Evolutionary conservation across 2,329 filamentous ascomycete genomes (phyloP), one percentile per base, ranked within the genome.

Genomic region (Pleoardoris graminearum): DNA sequence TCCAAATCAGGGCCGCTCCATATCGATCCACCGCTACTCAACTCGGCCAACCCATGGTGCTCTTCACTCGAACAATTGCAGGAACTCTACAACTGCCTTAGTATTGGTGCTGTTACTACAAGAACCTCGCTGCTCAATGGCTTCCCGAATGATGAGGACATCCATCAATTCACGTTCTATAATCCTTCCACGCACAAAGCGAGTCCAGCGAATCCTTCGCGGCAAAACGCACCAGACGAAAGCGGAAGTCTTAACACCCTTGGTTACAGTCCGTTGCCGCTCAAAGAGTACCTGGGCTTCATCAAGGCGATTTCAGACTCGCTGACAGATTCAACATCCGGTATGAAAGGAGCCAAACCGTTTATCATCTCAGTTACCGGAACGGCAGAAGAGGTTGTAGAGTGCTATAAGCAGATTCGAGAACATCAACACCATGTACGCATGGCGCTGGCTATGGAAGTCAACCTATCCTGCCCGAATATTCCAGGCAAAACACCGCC

Each of bases 401-500:
- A 73, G 50, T 86, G 84, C 72, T 87, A 88, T 65, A 55, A 59
- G 0, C 71, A 75, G 12, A 80, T 88, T 53, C 69, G 66, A 67
- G 52, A 53, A 22, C 41, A 64, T 55, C 54, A 79, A 52, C 16
- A 37, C 1, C 50, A 47, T 2, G 76, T 67, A 3, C 42, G 22
- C 21, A 76, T 84, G 58, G 77, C 79, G 1, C 75, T 90, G 0
- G 85, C 85, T 16, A 83, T 91, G 77, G 89, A 93, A 71, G 78
- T 92, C 63, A 93, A 93, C 66, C 81, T 92, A 25, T 88, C 84
- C 27, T 92, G 89, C 61, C 89, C 89, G 0, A 92, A 93, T 63
- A 91, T 92, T 44, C 78, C 81, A 0, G 75, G 76, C 16, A 80
- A 81, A 41, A 85, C 88, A 0, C 89, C 89, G 1, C 88, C 89